Percentiles rank a stretch among this genome's conserved stretches.
phyloP scores from a whole-genome alignment of 371 early-diverging fungal genomes.

The Rhizomucor miehei region DNA sequence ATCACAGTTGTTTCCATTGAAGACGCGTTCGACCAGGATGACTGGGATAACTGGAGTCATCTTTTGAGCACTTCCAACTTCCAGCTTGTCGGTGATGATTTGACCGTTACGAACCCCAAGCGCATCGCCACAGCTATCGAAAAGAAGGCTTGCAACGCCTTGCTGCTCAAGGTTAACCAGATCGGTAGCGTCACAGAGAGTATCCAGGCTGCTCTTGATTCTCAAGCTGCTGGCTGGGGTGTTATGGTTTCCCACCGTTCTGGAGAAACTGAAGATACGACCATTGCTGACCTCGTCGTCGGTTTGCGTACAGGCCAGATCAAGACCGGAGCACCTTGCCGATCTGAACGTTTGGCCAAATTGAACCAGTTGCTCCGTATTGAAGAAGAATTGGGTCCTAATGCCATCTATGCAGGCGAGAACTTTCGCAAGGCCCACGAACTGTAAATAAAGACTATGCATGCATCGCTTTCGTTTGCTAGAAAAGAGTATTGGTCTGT shows the following conservation, averaged over 20 bases:
- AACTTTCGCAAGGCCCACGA: constrained; percentile 85
- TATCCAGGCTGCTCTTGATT: constrained; percentile 76
- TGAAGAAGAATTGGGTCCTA: constrained; percentile 83
- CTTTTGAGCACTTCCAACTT: constrained; percentile 65
- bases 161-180: constrained; percentile 99
- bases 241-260: constrained; percentile 99
- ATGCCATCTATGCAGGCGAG: constrained; percentile 91
- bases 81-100: constrained; percentile 99
- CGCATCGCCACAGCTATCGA: constrained; percentile 91
- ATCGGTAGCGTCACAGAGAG: constrained; percentile 98
- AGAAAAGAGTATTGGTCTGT: too few species aligned
- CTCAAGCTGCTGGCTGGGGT: constrained; percentile 90
- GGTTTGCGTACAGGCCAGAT: constrained; percentile 98
- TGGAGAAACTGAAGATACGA: constrained; percentile 99
- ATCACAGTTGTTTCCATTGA: constrained; percentile 89
- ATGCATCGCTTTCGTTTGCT: constrained; percentile 2
- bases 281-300: constrained; percentile 98
- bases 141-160: constrained; percentile 94
- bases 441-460: constrained; percentile 37
- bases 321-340: constrained; percentile 99
- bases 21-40: constrained; percentile 99
- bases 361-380: constrained; percentile 98
- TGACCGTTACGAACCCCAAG: constrained; percentile 97
- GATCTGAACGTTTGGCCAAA: constrained; percentile 97
- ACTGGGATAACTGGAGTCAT: constrained; percentile 92